Conservation (phyloP, 2,329 filamentous ascomycete genomes). For the Epichloe coenophiala region DNA sequence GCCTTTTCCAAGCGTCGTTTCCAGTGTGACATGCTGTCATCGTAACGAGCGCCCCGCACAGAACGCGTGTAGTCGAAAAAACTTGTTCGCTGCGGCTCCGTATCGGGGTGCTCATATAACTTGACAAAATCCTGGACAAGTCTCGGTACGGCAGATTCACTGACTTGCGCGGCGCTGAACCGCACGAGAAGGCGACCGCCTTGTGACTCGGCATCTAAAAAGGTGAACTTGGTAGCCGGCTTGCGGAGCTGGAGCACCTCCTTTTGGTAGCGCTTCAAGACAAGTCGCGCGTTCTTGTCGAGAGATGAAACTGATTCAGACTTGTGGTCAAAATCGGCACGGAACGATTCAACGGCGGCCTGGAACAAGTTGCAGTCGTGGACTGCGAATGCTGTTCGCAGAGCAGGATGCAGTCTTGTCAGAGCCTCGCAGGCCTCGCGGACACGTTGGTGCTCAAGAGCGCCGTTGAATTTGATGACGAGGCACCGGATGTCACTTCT, state of each 20-base stretch:
- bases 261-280: constrained; percentile 29
- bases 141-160: constrained; percentile 30
- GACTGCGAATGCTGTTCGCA: constrained; percentile 40
- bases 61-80: constrained; percentile 36
- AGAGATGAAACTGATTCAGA: constrained; percentile 28
- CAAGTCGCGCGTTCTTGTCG: constrained; percentile 23
- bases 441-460: constrained; percentile 27
- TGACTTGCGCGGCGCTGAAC: constrained; percentile 35
- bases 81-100: constrained; percentile 23
- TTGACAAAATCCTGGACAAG: constrained; percentile 34
- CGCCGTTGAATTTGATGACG: constrained; percentile 32
- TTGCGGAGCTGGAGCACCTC: constrained; percentile 25
- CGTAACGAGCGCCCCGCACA: constrained; percentile 21
- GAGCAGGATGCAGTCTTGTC: constrained; percentile 31
- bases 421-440: constrained; percentile 33
- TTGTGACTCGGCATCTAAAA: constrained; percentile 33
- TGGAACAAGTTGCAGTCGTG: constrained; percentile 35
- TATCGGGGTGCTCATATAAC: constrained; percentile 27
- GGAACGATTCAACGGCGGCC: constrained; percentile 29
- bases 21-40: constrained; percentile 33
- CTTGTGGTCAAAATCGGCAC: constrained; percentile 29
- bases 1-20: constrained; percentile 28
- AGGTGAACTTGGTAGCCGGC: constrained; percentile 36
- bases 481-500: constrained; percentile 34
- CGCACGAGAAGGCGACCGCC: constrained; percentile 34